Evolutionary conservation across 1,284 basidiomycete genomes (phyloP).

Genomic region (Inonotus obliquus): DNA sequence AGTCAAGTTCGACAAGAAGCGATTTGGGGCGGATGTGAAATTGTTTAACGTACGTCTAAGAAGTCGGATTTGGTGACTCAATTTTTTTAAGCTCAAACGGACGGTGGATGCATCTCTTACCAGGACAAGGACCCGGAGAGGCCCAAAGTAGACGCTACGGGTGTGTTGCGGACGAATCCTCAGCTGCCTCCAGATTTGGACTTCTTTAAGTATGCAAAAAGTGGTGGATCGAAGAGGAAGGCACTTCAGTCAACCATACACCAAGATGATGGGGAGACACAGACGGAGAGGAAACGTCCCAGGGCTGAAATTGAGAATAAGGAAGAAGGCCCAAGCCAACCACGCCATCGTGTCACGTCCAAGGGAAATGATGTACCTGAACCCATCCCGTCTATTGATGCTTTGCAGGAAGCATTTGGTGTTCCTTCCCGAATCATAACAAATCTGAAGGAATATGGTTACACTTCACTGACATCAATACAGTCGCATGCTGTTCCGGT

Average conservation of each 20-base stretch:
- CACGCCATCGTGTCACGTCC: slow-evolving; percentile 57
- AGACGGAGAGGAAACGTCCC: slow-evolving; percentile 29
- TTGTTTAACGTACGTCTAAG: slow-evolving; percentile 68
- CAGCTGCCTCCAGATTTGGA: slow-evolving; percentile 77
- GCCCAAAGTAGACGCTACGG: neutral
- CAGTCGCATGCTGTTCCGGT: slow-evolving; percentile 74
- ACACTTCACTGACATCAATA: slow-evolving; percentile 63
- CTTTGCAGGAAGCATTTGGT: slow-evolving; percentile 49
- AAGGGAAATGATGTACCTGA: slow-evolving; percentile 66
- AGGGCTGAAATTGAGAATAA: slow-evolving; percentile 28
- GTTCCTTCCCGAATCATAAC: slow-evolving; percentile 52
- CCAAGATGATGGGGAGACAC: slow-evolving; percentile 27
- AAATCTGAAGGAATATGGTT: slow-evolving; percentile 59
- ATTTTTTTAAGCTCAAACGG: neutral
- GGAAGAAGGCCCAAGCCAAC: slow-evolving; percentile 27
- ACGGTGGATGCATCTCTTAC: neutral
- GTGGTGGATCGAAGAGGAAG: slow-evolving; percentile 41
- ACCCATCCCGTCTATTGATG: slow-evolving; percentile 54
- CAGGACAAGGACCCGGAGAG: neutral
- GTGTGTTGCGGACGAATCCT: slow-evolving; percentile 21
- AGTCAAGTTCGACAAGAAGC: slow-evolving; percentile 71
- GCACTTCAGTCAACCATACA: slow-evolving; percentile 28
- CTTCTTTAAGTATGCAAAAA: slow-evolving; percentile 82
- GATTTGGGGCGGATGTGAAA: slow-evolving; percentile 68
- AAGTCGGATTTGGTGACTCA: too few relatives aligned